Base-by-base conservation (phyloP, 192 early-diverging fungal species). In the Backusella morwellensis region DNA sequence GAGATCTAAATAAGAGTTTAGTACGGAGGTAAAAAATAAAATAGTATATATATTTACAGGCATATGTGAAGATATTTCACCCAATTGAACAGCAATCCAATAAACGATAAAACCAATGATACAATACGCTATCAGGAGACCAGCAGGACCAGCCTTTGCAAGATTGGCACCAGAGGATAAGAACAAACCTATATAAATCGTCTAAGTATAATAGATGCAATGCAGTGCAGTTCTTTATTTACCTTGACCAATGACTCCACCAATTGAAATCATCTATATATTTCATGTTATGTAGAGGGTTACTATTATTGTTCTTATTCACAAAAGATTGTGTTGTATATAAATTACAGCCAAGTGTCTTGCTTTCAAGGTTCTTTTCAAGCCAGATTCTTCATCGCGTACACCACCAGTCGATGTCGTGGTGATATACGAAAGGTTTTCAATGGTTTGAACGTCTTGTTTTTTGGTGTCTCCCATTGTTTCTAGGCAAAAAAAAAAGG, bases 11-110 rank as follows among this genome's bases (percentile, higher is more conserved):
- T 91, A 56, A 89, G 85, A 0, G 93, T 90, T 0, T 93, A 92
- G 89, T 96, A 91, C 67, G 95, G 93, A 68, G 91, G 93, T 72
- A 95, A 82, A 34, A 88, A 91, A n/a, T 86, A 90, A 82, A 90
- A 40, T 1, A 44, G 12, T 15, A 12, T 0, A 12, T 0, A 0
- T 15, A 0, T 86, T 85, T 8, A 90, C 86, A 8, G 91, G 92
- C 23, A 92, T 90, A 36, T 88, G 83, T 2, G 92, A 86, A 4
- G 91, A 87, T 86, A 92, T 87, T 68, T 93, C 92, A 70, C 91
- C 93, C 74, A 95, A 82, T 69, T 90, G 89, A 17, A 89, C 90
- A 70, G 88, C 89, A 40, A 93, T 83, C 50, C 89, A 92, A 67
- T 87, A 91, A 2, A 93, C 88, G 81, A 92, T 91, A 1, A 88